These are phyloP conservation scores for Cladosporium sp. DNA, from an alignment of 2,329 filamentous ascomycete genomes.

Conservation along the genomic window DNA sequence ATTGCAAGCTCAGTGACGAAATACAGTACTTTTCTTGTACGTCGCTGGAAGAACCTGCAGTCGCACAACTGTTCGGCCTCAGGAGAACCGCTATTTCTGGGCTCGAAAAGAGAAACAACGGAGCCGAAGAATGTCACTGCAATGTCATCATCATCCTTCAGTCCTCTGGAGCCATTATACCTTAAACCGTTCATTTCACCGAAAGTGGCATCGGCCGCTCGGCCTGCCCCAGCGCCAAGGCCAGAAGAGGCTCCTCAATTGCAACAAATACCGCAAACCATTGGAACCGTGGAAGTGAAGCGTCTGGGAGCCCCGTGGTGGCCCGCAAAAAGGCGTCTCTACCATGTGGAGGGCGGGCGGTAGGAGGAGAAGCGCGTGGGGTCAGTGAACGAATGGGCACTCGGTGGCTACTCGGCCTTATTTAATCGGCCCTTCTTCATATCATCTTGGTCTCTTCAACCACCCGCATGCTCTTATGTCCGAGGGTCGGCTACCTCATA, in stretches of 20 bases:
- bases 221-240: background rate
- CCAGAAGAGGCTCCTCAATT: background rate
- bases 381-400: background rate
- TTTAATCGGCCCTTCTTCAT: constrained; percentile 3
- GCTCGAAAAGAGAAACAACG: no score
- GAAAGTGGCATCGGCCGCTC: background rate
- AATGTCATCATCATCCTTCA: no score
- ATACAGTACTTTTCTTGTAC: no score
- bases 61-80: no score
- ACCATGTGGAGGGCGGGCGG: constrained; percentile 5
- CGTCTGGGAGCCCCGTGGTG: constrained; percentile 2
- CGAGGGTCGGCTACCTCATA: no score
- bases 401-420: constrained; percentile 9
- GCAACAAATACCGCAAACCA: background rate
- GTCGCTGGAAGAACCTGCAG: no score
- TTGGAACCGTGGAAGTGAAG: background rate
- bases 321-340: background rate
- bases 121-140: no score
- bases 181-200: no score
- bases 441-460: background rate
- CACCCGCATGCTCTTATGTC: background rate
- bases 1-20: no score
- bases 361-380: background rate
- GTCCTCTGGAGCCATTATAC: no score
- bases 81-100: no score